These are phyloP conservation scores for Phytopythium sindhum DNA, from an alignment of 352 stramenopile species.

Conservation along the genomic window DNA sequence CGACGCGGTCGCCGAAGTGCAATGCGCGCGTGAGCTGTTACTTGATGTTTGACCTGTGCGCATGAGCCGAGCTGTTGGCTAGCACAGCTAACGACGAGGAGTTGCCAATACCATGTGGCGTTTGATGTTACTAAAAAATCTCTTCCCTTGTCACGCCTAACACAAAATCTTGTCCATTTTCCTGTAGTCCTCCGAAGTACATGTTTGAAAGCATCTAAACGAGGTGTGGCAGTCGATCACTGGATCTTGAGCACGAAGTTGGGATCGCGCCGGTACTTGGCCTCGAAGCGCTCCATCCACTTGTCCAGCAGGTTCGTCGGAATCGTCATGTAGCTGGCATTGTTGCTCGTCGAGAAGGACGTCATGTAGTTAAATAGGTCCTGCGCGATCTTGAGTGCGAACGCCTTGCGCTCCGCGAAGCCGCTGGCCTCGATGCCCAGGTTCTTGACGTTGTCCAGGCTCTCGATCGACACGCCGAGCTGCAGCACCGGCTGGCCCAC, in stretches of 20 bases:
- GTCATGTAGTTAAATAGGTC: conserved; percentile 93
- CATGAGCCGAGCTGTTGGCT: too few species aligned
- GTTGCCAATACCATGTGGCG: too few species aligned
- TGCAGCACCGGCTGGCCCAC: conserved; percentile 53
- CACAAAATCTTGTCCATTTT: too few species aligned
- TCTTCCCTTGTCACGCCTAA: too few species aligned
- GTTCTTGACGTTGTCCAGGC: conserved; percentile 71
- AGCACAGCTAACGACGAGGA: too few species aligned
- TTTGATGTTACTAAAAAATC: too few species aligned
- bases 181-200: too few species aligned
- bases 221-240: not conserved
- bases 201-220: too few species aligned
- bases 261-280: conserved; percentile 82
- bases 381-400: conserved; percentile 90
- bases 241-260: conserved; percentile 91
- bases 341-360: conserved; percentile 79
- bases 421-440: conserved; percentile 66
- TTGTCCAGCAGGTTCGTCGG: conserved; percentile 90
- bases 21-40: not conserved
- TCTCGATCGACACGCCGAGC: conserved; percentile 69
- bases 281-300: conserved; percentile 91
- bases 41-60: not conserved
- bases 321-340: conserved; percentile 81
- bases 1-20: too few species aligned
- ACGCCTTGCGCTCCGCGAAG: conserved; percentile 63